A percentile compares a stretch with the other conserved stretches of the same genome.
phyloP scores from a whole-genome alignment of 345 rosid species.

The Hirschfeldia incana region DNA sequence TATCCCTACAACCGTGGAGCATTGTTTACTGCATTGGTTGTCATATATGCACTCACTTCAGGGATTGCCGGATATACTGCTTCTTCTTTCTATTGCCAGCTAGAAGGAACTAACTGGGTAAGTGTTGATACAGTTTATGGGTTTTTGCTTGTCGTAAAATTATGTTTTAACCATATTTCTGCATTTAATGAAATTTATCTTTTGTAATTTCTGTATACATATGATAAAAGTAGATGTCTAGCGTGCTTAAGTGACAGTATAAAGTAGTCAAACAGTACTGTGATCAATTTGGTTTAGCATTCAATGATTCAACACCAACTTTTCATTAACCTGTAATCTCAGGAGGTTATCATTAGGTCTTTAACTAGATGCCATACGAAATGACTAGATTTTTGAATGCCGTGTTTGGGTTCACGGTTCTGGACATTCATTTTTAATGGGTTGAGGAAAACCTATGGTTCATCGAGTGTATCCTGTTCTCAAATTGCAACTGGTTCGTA shows the following conservation, averaged over 20 bases:
- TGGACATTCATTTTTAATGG: not conserved
- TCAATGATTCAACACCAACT: not conserved
- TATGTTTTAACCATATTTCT: too few species aligned
- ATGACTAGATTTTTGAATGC: too few species aligned
- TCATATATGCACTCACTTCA: not conserved
- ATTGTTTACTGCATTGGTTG: not conserved
- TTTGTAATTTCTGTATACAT: too few species aligned
- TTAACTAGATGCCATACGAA: not conserved
- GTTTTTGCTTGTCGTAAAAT: not conserved
- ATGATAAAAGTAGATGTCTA: too few species aligned
- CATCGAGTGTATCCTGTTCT: not conserved
- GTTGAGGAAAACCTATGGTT: not conserved
- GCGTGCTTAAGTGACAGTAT: too few species aligned
- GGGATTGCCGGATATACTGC: not conserved
- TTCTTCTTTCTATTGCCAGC: not conserved
- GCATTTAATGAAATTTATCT: too few species aligned
- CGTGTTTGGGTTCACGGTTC: not conserved
- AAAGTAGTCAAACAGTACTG: not conserved
- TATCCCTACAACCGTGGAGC: not conserved
- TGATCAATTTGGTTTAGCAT: not conserved
- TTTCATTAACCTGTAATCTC: too few species aligned
- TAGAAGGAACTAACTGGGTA: not conserved
- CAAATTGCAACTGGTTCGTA: not conserved
- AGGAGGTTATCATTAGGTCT: not conserved
- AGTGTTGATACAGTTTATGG: not conserved